Base-by-base conservation (phyloP, 1,139 yeast species). In the Saccharomyces pastorianus region DNA sequence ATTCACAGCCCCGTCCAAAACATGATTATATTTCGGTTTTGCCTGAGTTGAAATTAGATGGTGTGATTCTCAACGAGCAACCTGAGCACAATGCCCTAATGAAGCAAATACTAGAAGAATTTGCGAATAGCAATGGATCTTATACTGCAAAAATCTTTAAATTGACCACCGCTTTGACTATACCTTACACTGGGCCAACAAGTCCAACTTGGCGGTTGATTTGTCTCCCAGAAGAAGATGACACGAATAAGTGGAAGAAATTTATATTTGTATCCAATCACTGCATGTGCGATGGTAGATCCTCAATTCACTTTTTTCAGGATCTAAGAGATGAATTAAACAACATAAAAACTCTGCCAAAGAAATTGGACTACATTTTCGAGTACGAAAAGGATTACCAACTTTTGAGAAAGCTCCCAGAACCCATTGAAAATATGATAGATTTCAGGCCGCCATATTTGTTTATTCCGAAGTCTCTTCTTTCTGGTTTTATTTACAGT, bases 11-110 rank as follows among this genome's bases (percentile, higher is more conserved):
- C 1, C 49, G 50, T 28, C 27, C 31, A 14, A 51, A 47, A n/a
- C 51, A 53, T 46, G 59, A 56, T 48, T 56, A 53, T 51, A 55
- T 56, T 11, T 46, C 48, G 17, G 53, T 56, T n/a, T 25, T 52
- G 4, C 46, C 46, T 17, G 28, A 48, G 26, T 23, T 56, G 26
- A 46, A 41, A 13, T 9, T 55, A 0, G 49, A 51, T 9, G 44
- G 44, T 20, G 44, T 38, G 7, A 8, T 38, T 38, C 23, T 38
- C 25, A 38, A 38, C 5, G 25, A 38, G 6, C 44, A 38, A 38
- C 44, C 44, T 38, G 25, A 38, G 25, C 6, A 38, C 26, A 20
- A 6, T 38, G 25, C 23, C 3, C 5, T 38, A 11, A 20, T 38
- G 44, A 38, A 20, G 44, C 44, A 38, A 38, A 38, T 38, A 20